Percentiles rank a stretch among this genome's conserved stretches.
These are phyloP conservation scores for Brassica carinata DNA, from an alignment of 345 rosid genomes.

Conservation along the genomic window DNA sequence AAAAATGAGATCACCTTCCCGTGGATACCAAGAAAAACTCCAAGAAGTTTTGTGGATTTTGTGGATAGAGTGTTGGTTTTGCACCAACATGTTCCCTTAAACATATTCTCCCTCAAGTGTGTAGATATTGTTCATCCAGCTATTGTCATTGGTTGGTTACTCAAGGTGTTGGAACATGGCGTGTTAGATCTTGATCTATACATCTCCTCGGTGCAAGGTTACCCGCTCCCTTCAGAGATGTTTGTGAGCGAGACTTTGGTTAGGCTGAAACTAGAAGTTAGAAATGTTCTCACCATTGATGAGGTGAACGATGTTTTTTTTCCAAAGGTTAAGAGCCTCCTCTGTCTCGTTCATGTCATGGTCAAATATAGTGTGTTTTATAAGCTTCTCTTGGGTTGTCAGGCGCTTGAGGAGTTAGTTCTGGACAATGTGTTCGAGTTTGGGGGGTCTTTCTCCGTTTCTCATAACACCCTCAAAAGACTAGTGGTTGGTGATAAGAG, in stretches of 20 bases:
- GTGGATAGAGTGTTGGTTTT: constrained; percentile 6
- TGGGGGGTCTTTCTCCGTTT: not conserved
- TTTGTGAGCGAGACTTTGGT: constrained; percentile 4
- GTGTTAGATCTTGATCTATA: not conserved
- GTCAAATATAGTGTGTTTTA: not conserved
- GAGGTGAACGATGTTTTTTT: not conserved
- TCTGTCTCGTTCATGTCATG: not conserved
- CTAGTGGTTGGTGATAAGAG: not conserved
- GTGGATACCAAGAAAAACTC: too few species aligned
- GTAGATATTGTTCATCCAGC: not conserved
- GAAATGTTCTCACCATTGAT: not conserved
- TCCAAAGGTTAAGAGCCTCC: not conserved
- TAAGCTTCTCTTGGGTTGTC: not conserved
- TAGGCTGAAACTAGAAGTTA: not conserved
- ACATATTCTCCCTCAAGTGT: constrained; percentile 8
- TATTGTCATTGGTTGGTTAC: constrained; percentile 3
- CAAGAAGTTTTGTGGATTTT: not conserved
- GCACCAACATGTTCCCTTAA: not conserved
- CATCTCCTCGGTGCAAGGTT: not conserved
- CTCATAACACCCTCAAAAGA: not conserved
- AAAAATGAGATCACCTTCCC: too few species aligned
- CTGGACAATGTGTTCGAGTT: not conserved
- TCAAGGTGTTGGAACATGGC: not conserved
- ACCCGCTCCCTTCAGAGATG: not conserved
- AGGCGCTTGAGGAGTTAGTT: constrained; percentile 14